Conservation (phyloP, 495 filamentous ascomycete genomes). For the Hyaloscypha bicolor region DNA sequence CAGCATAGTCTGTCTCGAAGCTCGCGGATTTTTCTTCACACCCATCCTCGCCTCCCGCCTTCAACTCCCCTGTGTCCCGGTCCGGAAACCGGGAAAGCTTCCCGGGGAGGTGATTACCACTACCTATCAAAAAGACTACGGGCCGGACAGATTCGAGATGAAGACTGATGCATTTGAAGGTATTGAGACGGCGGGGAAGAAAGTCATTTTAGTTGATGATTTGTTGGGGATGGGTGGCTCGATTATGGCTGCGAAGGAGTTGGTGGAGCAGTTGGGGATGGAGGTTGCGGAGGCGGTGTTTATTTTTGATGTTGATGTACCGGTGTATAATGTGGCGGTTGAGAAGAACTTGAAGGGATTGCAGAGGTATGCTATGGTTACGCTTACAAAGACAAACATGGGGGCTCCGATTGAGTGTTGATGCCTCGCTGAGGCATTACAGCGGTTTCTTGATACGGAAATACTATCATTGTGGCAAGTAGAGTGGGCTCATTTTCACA, state of each 20-base stretch:
- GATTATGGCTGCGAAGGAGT: slow-evolving; percentile 19
- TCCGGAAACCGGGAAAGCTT: slow-evolving; percentile 24
- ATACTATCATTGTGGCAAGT: too few species aligned
- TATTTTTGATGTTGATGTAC: slow-evolving; percentile 26
- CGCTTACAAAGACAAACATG: slow-evolving; percentile 19
- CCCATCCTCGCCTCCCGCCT: slow-evolving; percentile 21
- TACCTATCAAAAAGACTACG: slow-evolving; percentile 22
- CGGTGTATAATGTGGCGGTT: slow-evolving; percentile 15
- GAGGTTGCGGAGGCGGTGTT: slow-evolving; percentile 22
- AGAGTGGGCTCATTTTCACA: neutral
- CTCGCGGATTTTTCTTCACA: slow-evolving; percentile 28
- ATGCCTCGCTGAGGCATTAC: neutral
- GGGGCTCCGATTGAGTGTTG: slow-evolving; percentile 8
- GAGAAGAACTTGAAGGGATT: slow-evolving; percentile 17
- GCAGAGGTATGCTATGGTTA: slow-evolving; percentile 26
- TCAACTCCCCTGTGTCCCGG: slow-evolving; percentile 17
- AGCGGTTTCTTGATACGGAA: too few species aligned
- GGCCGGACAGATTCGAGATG: slow-evolving; percentile 25
- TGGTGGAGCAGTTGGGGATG: slow-evolving; percentile 21
- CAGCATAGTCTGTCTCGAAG: slow-evolving; percentile 23
- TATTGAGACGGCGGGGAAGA: slow-evolving; percentile 16
- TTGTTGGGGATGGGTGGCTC: slow-evolving; percentile 24
- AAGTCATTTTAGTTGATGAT: slow-evolving; percentile 27
- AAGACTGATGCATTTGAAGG: slow-evolving; percentile 30
- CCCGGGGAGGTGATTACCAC: slow-evolving; percentile 17